phyloP scores from a whole-genome alignment of 2,329 filamentous ascomycete genomes.

The Calonectria honghensis region DNA sequence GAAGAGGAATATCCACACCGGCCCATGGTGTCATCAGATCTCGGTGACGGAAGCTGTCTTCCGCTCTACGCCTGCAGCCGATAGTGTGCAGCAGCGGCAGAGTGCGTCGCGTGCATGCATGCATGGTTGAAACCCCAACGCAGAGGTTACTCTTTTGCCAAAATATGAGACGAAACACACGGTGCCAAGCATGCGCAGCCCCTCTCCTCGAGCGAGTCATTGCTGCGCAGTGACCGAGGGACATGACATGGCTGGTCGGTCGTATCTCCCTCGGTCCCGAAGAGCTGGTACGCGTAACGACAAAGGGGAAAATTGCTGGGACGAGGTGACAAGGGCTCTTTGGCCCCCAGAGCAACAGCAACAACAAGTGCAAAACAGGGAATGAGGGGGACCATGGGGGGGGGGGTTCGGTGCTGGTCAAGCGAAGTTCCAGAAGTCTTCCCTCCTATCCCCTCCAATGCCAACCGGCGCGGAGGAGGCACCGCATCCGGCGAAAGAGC shows the following conservation, averaged over 20 bases:
- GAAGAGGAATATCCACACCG: not conserved
- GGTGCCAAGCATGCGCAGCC: not conserved
- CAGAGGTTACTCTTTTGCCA: conserved; percentile 13
- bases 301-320: not conserved
- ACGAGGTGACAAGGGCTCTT: not conserved
- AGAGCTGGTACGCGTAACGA: conserved; percentile 16
- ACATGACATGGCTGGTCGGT: no score
- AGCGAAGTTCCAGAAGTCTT: conserved; percentile 40
- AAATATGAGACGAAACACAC: conserved; percentile 15
- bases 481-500: conserved; percentile 32
- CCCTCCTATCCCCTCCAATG: conserved; percentile 38
- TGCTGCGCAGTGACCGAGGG: not conserved
- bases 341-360: not conserved
- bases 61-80: conserved; percentile 17
- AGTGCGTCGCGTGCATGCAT: not conserved
- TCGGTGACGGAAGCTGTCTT: conserved; percentile 12
- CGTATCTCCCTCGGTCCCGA: not conserved
- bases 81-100: not conserved
- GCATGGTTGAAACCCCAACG: conserved; percentile 16
- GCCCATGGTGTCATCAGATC: conserved; percentile 7
- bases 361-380: not conserved
- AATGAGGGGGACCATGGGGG: not conserved
- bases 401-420: not conserved
- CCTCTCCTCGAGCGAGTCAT: conserved; percentile 8
- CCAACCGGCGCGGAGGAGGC: conserved; percentile 28